Base-by-base conservation (phyloP, 176 grass and related monocot genomes). In the Guadua angustifolia region DNA sequence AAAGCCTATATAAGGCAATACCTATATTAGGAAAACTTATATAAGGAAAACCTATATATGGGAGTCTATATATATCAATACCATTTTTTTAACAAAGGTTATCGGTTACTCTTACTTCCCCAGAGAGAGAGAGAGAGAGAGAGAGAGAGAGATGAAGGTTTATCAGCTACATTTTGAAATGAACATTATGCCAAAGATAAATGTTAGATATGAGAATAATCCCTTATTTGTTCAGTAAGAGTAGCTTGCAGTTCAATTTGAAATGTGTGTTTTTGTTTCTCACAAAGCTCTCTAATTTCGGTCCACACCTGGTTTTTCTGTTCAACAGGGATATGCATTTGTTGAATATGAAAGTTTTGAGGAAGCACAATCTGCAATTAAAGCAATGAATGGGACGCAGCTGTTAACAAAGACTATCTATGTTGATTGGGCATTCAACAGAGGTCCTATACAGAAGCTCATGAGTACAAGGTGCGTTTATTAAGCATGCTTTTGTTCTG, bases 341-440 rank as follows among this genome's bases (percentile, higher is more conserved):
- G 74, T 92, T 79, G 90, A 92, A 77, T 92, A 92, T 81, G 84
- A 65, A 79, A 81, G 14, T 76, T 92, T 84, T 87, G 70, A 92
- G 71, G 87, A 89, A 84, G 87, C 90, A 14, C 75, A 87, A 42
- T 69, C 80, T 81, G 87, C 80, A 2, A 89, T 92, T 47, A 87
- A 39, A 76, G 45, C 63, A 55, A 86, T 89, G 90, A 84, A 87
- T 77, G 90, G 80, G 71, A 59, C 18, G 35, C 45, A 89, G 74
- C 75, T 92, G 75, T 69, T 92, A 71, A 92, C 90, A 61, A 89
- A 87, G 70, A 92, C 85, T 58, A 33, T 89, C 59, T 62, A 89
- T 73, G 87, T 87, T 84, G 90, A 92, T 76, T 92, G 87, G 90
- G 87, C 87, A 81, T 92, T 92, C 84, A 84, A 71, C 82, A 87